phyloP scores from a whole-genome alignment of 2,329 filamentous ascomycete genomes.

The Monosporascus sp. region DNA sequence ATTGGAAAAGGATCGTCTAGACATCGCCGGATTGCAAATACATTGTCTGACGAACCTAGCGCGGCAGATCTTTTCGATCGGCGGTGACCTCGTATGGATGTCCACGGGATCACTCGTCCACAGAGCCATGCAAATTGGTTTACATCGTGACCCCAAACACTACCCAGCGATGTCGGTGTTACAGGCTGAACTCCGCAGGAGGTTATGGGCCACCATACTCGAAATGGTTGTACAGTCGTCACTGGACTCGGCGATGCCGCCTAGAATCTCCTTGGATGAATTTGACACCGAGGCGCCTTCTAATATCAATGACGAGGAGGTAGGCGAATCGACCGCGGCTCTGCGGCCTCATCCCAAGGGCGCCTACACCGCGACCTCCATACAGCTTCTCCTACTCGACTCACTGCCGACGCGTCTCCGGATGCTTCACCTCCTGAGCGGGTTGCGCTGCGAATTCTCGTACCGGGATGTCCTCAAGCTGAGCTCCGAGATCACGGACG shows the following conservation, averaged over 20 bases:
- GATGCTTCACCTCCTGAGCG: constrained; percentile 30
- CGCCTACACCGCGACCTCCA: constrained; percentile 27
- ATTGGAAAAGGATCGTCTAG: constrained; percentile 31
- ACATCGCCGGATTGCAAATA: constrained; percentile 32
- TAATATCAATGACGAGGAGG: constrained; percentile 30
- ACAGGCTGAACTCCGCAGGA: constrained; percentile 33
- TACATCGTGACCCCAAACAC: constrained; percentile 38
- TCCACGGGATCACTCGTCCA: constrained; percentile 36
- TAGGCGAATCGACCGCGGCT: constrained; percentile 17
- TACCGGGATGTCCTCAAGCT: constrained; percentile 31
- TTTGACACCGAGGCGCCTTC: constrained; percentile 34
- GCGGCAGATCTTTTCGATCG: constrained; percentile 36
- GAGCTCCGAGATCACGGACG: constrained; percentile 26
- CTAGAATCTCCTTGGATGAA: constrained; percentile 33
- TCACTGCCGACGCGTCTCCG: constrained; percentile 31
- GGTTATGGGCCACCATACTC: constrained; percentile 39
- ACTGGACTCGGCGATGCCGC: constrained; percentile 34
- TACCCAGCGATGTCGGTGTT: constrained; percentile 30
- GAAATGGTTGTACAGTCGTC: constrained; percentile 34
- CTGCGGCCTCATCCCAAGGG: constrained; percentile 18
- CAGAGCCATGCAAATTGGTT: constrained; percentile 39
- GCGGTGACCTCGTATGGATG: constrained; percentile 37
- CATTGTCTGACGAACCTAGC: constrained; percentile 34
- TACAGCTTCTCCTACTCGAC: constrained; percentile 31
- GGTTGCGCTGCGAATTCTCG: constrained; percentile 25